Evolutionary conservation across 768 basidiomycete genomes (phyloP).

Genomic region (Leccinum uliginosum): DNA sequence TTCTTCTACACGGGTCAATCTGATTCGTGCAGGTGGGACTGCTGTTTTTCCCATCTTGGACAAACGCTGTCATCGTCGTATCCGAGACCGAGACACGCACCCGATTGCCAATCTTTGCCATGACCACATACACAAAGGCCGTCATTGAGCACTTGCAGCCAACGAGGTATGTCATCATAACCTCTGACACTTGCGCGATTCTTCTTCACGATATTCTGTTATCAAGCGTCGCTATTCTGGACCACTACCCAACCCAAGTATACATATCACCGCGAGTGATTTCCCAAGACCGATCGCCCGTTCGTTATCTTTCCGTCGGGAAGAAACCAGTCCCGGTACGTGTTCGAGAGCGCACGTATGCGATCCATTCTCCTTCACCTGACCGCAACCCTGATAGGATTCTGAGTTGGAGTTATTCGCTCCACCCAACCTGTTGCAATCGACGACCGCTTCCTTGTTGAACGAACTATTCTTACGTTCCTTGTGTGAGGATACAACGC

Average conservation of each 20-base stretch:
- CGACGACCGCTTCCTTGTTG: constrained; percentile 52
- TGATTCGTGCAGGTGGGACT: constrained; percentile 42
- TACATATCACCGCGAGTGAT: constrained; percentile 40
- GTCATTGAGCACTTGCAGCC: constrained; percentile 45
- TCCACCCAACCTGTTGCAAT: constrained; percentile 56
- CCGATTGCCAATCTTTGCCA: constrained; percentile 46
- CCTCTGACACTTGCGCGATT: background rate
- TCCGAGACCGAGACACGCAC: constrained; percentile 45
- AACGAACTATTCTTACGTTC: constrained; percentile 18
- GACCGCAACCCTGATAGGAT: constrained; percentile 24
- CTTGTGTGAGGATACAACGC: background rate
- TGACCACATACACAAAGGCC: constrained; percentile 43
- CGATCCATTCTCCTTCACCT: background rate
- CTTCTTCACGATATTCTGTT: background rate
- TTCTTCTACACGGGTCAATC: background rate
- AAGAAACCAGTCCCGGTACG: constrained; percentile 9
- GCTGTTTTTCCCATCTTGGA: constrained; percentile 48
- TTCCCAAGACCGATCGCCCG: constrained; percentile 41
- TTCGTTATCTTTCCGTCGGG: constrained; percentile 47
- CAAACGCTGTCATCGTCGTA: constrained; percentile 41
- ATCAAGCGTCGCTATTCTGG: constrained; percentile 46
- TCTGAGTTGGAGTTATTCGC: constrained; percentile 36
- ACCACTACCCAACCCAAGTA: constrained; percentile 46
- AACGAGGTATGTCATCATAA: constrained; percentile 33
- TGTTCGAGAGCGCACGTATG: background rate